Conservation (phyloP, 805 yeast genomes). For the Kurtzmaniella cleridarum region DNA sequence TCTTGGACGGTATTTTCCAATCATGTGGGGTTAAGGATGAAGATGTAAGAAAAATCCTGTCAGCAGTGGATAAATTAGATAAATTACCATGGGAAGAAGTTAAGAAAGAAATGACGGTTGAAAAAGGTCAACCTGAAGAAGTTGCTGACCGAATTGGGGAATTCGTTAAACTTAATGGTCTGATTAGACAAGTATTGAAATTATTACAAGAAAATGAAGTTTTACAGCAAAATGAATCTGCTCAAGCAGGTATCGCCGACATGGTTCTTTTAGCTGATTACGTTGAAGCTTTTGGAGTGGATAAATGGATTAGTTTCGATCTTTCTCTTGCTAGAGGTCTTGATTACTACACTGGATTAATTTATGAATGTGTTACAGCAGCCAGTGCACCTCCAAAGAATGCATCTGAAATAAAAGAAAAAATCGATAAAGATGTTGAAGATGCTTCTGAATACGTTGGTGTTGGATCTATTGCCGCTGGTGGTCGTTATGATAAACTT, state of each 20-base stretch:
- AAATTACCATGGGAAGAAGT: conserved; percentile 95
- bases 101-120: conserved; percentile 84
- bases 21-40: conserved; percentile 92
- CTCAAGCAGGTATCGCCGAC: conserved; percentile 76
- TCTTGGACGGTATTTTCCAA: conserved; percentile 91
- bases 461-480: conserved; percentile 97
- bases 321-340: conserved; percentile 95
- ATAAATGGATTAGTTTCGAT: conserved; percentile 70
- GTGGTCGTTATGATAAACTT: conserved; percentile 95
- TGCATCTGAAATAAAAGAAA: conserved; percentile 59
- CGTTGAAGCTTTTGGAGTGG: conserved; percentile 77
- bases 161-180: conserved; percentile 81
- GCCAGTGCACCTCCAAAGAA: conserved; percentile 94
- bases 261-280: conserved; percentile 71
- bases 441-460: conserved; percentile 97
- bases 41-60: conserved; percentile 87
- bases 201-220: conserved; percentile 52
- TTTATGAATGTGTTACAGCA: conserved; percentile 92
- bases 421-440: conserved; percentile 49
- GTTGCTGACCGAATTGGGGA: conserved; percentile 92
- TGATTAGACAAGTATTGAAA: conserved; percentile 56
- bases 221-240: conserved; percentile 62
- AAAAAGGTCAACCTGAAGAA: conserved; percentile 84
- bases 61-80: conserved; percentile 96
- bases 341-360: conserved; percentile 95